These are phyloP conservation scores for Boletellus deceptivus DNA, from an alignment of 1,284 basidiomycete genomes.

Conservation along the genomic window DNA sequence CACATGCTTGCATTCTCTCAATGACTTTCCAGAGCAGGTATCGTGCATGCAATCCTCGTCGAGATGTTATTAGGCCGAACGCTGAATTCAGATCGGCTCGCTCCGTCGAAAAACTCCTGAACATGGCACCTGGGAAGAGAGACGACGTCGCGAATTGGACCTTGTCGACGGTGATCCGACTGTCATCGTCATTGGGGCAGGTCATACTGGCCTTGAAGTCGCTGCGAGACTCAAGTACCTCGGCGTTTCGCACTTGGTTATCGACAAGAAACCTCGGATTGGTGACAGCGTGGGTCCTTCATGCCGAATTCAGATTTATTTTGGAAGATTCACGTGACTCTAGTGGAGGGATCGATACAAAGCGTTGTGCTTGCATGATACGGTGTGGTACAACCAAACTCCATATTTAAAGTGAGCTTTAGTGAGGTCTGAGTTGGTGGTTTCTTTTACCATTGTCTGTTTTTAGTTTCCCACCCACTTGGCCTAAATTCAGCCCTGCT, in stretches of 20 bases:
- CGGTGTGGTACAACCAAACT: constrained; percentile 29
- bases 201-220: constrained; percentile 37
- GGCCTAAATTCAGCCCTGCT: constrained; percentile 41
- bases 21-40: constrained; percentile 43
- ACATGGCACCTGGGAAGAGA: constrained; percentile 30
- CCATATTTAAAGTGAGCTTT: constrained; percentile 29
- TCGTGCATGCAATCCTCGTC: neutral
- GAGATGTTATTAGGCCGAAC: constrained; percentile 1
- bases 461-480: constrained; percentile 36
- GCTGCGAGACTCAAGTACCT: constrained; percentile 39
- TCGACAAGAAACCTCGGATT: constrained; percentile 35
- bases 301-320: neutral
- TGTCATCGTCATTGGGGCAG: constrained; percentile 36
- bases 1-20: constrained; percentile 49
- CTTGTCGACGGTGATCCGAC: constrained; percentile 28
- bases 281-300: constrained; percentile 32
- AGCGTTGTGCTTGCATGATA: constrained; percentile 28
- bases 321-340: constrained; percentile 1
- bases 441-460: neutral
- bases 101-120: constrained; percentile 21
- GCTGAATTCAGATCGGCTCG: constrained; percentile 16
- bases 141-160: constrained; percentile 24
- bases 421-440: neutral
- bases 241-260: constrained; percentile 33
- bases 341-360: constrained; percentile 37